Evolutionary conservation across 169 alveolate genomes (phyloP), one percentile per base, ranked within the genome.

Genomic region (Plasmodium billcollinsi): DNA sequence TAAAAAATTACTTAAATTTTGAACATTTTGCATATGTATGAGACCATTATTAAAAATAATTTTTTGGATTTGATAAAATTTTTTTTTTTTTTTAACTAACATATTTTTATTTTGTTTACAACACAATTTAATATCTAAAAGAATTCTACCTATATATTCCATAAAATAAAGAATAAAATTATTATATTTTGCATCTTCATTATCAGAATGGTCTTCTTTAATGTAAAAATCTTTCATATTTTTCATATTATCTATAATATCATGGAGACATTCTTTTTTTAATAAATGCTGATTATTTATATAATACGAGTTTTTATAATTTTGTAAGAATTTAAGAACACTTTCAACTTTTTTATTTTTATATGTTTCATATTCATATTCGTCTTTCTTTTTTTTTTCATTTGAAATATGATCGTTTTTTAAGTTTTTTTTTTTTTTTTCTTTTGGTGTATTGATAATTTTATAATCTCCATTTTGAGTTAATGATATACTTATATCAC

Each of bases 71-170:
- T 71, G 15, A 52, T 85, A 43, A 33, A 21, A 71, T 24, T 85
- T 21, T 26, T 59, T 71, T 85, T 33, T 21, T 50, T 67, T 61
- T 58, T 70, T 85, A 59, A 71, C 52, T 59, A 71, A 43, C 14
- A 71, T 14, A 71, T 71, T 29, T n/a, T 59, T 49, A 65, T 85
- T 85, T 18, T 71, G 2, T n/a, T 85, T 21, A 50, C 14, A 29
- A 43, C 72, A 24, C 59, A 85, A 59, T 85, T 85, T 70, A 50
- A 85, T 63, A 61, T 85, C 92, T 29, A 85, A 74, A 18, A 43
- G 74, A 18, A 85, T 85, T 71, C 63, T 85, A 8, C 92, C 92
- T 59, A 85, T 85, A 63, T 85, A 85, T 20, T 85, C 92, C 15
- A 70, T 52, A 71, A 85, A 65, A 65, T 72, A 85, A 62, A 52